Percentiles rank a stretch among this genome's conserved stretches.
Conservation (phyloP, 2,329 filamentous ascomycete genomes). For the Penicillium sp. region DNA sequence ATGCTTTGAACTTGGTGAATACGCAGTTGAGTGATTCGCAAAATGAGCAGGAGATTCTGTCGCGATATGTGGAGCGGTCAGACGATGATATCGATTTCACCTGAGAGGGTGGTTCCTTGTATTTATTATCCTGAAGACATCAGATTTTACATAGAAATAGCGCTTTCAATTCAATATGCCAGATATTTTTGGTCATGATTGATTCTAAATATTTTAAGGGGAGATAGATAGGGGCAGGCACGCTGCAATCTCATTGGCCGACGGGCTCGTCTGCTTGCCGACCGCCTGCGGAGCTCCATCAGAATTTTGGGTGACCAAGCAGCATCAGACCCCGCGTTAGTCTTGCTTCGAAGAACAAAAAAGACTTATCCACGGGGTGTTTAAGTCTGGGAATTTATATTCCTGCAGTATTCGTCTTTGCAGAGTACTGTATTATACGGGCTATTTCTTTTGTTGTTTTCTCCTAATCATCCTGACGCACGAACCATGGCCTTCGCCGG, state of each 20-base stretch:
- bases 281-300: slow-evolving; percentile 33
- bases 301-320: slow-evolving; percentile 39
- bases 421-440: background rate
- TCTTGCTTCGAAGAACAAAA: slow-evolving; percentile 20
- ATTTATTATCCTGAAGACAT: background rate
- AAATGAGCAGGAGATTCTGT: slow-evolving; percentile 37
- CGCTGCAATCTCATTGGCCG: slow-evolving; percentile 28
- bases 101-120: slow-evolving; percentile 8
- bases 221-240: background rate
- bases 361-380: background rate
- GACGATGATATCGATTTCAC: slow-evolving; percentile 35
- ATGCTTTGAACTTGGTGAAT: slow-evolving; percentile 37
- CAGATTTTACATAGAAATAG: background rate
- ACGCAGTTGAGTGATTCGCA: slow-evolving; percentile 36
- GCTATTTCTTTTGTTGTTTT: slow-evolving; percentile 14
- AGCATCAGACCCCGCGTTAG: slow-evolving; percentile 28
- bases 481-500: slow-evolving; percentile 86
- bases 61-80: slow-evolving; percentile 35
- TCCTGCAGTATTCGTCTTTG: background rate
- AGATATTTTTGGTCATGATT: background rate
- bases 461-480: background rate
- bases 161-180: background rate
- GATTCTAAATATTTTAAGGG: too few relatives aligned
- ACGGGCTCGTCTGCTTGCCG: slow-evolving; percentile 24
- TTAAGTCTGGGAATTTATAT: background rate